A percentile compares a stretch with the other conserved stretches of the same genome.
Evolutionary conservation across 2,329 filamentous ascomycete species (phyloP).

Genomic region (Polychaeton citri): DNA sequence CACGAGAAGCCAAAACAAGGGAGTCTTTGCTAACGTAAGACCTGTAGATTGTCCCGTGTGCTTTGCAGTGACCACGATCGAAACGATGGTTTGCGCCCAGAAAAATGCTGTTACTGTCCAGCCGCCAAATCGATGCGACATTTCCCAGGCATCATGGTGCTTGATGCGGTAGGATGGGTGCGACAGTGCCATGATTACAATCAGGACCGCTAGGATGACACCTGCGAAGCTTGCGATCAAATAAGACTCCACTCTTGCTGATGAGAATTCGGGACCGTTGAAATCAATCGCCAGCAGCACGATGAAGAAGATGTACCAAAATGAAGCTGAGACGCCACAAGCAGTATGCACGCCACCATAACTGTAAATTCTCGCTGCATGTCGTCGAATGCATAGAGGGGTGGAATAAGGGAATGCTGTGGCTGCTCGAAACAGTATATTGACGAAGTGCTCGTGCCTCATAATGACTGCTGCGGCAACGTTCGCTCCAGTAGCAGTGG

Average conservation of each 20-base stretch:
- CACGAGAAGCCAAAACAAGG: constrained; percentile 55
- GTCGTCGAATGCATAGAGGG: constrained; percentile 22
- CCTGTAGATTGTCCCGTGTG: constrained; percentile 9
- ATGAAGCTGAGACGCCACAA: constrained; percentile 21
- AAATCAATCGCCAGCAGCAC: constrained; percentile 17
- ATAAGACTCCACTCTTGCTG: too few relatives aligned
- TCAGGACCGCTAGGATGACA: constrained; percentile 43
- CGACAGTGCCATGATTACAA: constrained; percentile 48
- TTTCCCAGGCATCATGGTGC: constrained; percentile 57
- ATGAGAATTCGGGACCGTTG: too few relatives aligned
- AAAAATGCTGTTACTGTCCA: constrained; percentile 55
- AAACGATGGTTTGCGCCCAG: constrained; percentile 48
- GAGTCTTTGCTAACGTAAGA: constrained; percentile 30
- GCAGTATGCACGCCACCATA: constrained; percentile 28
- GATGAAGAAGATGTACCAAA: constrained; percentile 32
- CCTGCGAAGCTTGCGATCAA: constrained; percentile 44
- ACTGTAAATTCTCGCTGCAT: constrained; percentile 27
- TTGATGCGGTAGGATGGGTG: constrained; percentile 49
- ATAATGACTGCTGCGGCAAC: constrained; percentile 22
- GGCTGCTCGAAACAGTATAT: constrained; percentile 22
- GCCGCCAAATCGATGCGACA: constrained; percentile 58
- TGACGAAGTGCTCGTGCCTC: constrained; percentile 29
- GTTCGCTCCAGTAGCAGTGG: constrained; percentile 21
- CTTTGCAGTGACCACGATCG: constrained; percentile 26
- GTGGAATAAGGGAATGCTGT: constrained; percentile 20